These are phyloP conservation scores for Populus simonii DNA, from an alignment of 345 rosid genomes.

Conservation along the genomic window DNA sequence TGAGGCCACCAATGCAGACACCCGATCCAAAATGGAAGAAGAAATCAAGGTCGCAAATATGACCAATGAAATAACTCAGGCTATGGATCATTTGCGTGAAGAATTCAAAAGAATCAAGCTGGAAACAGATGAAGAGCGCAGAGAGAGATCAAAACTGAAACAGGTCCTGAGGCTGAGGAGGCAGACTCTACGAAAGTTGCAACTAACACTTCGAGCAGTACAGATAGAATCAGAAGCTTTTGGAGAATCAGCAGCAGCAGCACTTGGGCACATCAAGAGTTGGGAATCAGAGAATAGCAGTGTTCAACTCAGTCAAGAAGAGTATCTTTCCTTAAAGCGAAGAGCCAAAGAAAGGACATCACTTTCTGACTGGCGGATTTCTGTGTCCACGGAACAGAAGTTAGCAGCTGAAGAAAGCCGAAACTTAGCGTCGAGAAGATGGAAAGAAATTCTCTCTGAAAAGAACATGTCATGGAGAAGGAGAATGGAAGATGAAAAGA, in stretches of 20 bases:
- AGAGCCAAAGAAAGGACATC: constrained; percentile 44
- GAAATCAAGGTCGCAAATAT: constrained; percentile 26
- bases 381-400: constrained; percentile 46
- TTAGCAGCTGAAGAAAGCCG: constrained; percentile 38
- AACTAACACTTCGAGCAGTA: constrained; percentile 35
- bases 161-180: constrained; percentile 37
- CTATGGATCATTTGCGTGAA: constrained; percentile 18
- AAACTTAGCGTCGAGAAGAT: constrained; percentile 28
- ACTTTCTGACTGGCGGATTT: constrained; percentile 42
- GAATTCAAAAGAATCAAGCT: constrained; percentile 27
- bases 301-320: constrained; percentile 33
- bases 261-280: constrained; percentile 13
- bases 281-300: constrained; percentile 18
- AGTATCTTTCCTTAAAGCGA: constrained; percentile 33
- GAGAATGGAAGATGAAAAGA: neutral
- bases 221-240: constrained; percentile 45
- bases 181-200: constrained; percentile 42
- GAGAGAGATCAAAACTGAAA: constrained; percentile 32
- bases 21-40: constrained; percentile 29
- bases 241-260: constrained; percentile 32
- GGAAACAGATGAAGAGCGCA: constrained; percentile 25
- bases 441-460: constrained; percentile 16
- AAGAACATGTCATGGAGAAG: constrained; percentile 6
- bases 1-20: constrained; percentile 12
- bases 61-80: constrained; percentile 19